phyloP scores from a whole-genome alignment of 169 alveolate species.

The Plasmodium inui region DNA sequence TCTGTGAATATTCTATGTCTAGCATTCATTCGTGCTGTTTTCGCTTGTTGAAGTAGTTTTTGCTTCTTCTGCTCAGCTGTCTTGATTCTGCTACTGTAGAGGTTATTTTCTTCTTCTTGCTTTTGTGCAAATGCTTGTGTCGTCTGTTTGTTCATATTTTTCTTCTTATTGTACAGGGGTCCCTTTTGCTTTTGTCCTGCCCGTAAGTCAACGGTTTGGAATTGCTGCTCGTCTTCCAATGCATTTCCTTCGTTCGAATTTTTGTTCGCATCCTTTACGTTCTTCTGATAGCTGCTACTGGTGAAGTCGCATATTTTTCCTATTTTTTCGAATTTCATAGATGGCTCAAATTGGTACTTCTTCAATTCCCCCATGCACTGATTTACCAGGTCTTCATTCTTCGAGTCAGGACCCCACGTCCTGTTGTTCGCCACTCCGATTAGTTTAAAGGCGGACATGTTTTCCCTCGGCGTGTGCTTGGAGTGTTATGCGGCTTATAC shows the following conservation, averaged over 20 bases:
- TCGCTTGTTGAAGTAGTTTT: slow-evolving; percentile 82
- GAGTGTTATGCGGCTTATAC: not conserved
- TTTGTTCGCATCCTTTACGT: slow-evolving; percentile 78
- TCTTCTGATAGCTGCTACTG: slow-evolving; percentile 83
- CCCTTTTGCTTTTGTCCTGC: slow-evolving; percentile 79
- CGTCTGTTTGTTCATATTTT: slow-evolving; percentile 80
- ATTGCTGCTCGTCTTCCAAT: slow-evolving; percentile 84
- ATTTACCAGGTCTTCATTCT: slow-evolving; percentile 78
- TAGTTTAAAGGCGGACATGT: slow-evolving; percentile 31
- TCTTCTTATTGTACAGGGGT: slow-evolving; percentile 77
- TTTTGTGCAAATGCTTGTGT: slow-evolving; percentile 88
- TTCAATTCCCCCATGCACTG: slow-evolving; percentile 83
- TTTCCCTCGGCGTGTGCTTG: not conserved
- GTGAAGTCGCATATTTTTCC: slow-evolving; percentile 90
- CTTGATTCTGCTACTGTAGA: slow-evolving; percentile 82
- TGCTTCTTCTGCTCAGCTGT: slow-evolving; percentile 85
- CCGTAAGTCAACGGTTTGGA: slow-evolving; percentile 86
- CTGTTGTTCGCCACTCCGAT: slow-evolving; percentile 33
- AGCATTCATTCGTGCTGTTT: slow-evolving; percentile 86
- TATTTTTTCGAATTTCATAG: slow-evolving; percentile 86
- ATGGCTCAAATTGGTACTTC: slow-evolving; percentile 88
- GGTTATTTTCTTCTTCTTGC: slow-evolving; percentile 86
- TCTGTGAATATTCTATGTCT: slow-evolving; percentile 91
- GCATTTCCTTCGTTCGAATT: slow-evolving; percentile 75
- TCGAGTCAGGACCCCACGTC: slow-evolving; percentile 87